Conservation (phyloP, 305 asterid species). For the Striga hermonthica region DNA sequence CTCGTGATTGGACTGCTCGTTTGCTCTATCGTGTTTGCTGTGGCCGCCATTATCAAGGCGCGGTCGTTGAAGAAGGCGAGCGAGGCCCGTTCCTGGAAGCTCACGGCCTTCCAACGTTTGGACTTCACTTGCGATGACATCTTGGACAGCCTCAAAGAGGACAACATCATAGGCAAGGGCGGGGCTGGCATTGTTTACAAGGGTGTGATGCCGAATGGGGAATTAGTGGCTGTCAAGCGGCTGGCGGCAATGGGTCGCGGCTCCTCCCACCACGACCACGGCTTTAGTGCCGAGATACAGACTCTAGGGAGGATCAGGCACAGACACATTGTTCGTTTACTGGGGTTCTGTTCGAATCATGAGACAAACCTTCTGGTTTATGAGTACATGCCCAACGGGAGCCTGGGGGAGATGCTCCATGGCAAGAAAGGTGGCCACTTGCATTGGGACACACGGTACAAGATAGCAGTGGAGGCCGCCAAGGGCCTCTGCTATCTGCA, state of each 20-base stretch:
- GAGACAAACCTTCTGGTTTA: constrained; percentile 85
- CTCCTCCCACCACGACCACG: constrained; percentile 76
- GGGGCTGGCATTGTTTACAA: constrained; percentile 95
- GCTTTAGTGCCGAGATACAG: constrained; percentile 91
- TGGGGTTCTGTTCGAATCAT: constrained; percentile 85
- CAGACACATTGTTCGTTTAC: constrained; percentile 73
- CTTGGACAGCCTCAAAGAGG: constrained; percentile 74
- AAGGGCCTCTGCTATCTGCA: constrained; percentile 96
- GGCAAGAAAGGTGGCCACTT: constrained; percentile 94
- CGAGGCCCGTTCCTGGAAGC: constrained; percentile 87
- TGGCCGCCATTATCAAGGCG: constrained; percentile 79
- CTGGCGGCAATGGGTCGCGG: constrained; percentile 78
- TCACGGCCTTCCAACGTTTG: constrained; percentile 88
- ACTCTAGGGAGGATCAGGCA: constrained; percentile 90
- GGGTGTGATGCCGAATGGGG: constrained; percentile 69
- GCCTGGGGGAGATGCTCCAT: constrained; percentile 85
- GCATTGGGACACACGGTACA: constrained; percentile 80
- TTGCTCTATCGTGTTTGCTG: constrained; percentile 79
- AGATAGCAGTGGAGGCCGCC: constrained; percentile 82
- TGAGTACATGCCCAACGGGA: constrained; percentile 92
- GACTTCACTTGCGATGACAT: constrained; percentile 84
- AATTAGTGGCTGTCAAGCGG: constrained; percentile 74
- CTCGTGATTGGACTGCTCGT: constrained; percentile 75
- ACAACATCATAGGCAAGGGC: constrained; percentile 89
- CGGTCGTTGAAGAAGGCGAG: constrained; percentile 72